Evolutionary conservation across 2,329 filamentous ascomycete genomes (phyloP).

Genomic region (Beauveria asiatica): DNA sequence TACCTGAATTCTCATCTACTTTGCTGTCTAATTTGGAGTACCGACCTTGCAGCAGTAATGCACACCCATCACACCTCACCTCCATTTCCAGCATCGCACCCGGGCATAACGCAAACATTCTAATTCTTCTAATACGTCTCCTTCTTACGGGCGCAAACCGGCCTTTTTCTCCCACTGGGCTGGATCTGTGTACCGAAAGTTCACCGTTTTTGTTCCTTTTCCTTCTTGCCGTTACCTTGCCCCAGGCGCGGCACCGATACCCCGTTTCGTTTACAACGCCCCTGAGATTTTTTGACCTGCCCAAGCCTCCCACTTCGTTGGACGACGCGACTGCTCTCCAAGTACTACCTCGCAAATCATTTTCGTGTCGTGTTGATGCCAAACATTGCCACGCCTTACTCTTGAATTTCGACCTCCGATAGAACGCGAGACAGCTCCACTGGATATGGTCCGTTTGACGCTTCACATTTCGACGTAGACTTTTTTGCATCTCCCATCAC

Average conservation of each 20-base stretch:
- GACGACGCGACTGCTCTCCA: not conserved
- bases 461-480: not conserved
- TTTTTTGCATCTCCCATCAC: not conserved
- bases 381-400: not conserved
- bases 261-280: constrained; percentile 8
- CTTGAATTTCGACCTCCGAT: not conserved
- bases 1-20: not conserved
- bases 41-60: not conserved
- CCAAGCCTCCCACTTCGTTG: not conserved
- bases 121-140: not conserved
- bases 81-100: constrained; percentile 6
- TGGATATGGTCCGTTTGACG: constrained; percentile 9
- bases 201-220: not conserved
- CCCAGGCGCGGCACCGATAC: constrained; percentile 8
- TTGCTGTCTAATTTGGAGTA: not conserved
- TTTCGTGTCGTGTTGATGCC: not conserved
- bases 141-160: not conserved
- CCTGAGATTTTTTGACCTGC: constrained; percentile 6
- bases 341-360: not conserved
- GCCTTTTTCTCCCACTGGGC: not conserved
- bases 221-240: not conserved
- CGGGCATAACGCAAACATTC: not conserved
- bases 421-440: not conserved
- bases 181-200: not conserved
- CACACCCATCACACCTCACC: not conserved